Conservation (phyloP, 257 asterid genomes). For the Petunia axillaris region DNA sequence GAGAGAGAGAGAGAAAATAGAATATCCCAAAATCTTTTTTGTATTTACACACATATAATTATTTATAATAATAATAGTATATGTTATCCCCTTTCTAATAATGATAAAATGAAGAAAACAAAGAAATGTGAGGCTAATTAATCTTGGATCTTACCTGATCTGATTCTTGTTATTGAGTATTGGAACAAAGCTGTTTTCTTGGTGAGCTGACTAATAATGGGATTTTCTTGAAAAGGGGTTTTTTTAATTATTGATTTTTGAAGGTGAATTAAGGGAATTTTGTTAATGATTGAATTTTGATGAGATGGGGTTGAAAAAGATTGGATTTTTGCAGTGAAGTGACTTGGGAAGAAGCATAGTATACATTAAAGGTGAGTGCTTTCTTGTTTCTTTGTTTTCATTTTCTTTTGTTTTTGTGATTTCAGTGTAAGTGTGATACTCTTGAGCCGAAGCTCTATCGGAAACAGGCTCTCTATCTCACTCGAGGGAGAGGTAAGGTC, state of each 20-base stretch:
- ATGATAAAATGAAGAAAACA: not conserved
- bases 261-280: constrained; percentile 8
- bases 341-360: not conserved
- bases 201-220: constrained; percentile 1
- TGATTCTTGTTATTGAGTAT: constrained; percentile 11
- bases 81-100: not conserved
- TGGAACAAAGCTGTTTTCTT: not conserved
- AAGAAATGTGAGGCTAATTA: constrained; percentile 22
- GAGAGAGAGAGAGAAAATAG: not conserved
- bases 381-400: not conserved
- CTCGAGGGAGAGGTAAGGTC: too few species aligned
- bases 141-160: constrained; percentile 19
- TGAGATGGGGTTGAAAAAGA: constrained; percentile 15
- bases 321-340: not conserved
- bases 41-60: not conserved
- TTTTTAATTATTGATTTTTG: not conserved
- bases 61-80: not conserved
- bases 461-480: too few species aligned
- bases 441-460: too few species aligned
- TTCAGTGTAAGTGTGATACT: not conserved
- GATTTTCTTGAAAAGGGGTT: not conserved
- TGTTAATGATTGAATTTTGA: not conserved
- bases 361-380: constrained; percentile 1
- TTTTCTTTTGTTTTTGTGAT: not conserved
- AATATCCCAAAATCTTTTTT: constrained; percentile 20